phyloP scores from a whole-genome alignment of 2,329 filamentous ascomycete species.

The Colletotrichum filicis region DNA sequence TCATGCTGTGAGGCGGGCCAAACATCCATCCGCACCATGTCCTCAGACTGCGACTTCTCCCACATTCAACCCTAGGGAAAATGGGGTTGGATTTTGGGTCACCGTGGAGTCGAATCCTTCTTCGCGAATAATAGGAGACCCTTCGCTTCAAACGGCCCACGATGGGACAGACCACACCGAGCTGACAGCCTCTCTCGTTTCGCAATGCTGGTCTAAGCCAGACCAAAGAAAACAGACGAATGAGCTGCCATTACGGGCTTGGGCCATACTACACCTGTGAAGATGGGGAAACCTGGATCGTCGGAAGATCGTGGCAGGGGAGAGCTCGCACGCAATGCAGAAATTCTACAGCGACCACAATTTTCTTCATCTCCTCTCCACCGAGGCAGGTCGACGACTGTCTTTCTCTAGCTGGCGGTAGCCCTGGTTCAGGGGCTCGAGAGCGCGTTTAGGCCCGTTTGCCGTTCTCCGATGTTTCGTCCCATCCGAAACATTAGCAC shows the following conservation, averaged over 20 bases:
- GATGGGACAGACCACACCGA: constrained; percentile 6
- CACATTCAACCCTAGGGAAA: background rate
- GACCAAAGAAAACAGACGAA: constrained; percentile 18
- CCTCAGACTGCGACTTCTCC: background rate
- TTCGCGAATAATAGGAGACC: constrained; percentile 17
- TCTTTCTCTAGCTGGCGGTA: background rate
- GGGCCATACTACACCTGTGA: constrained; percentile 18
- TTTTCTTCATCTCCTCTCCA: background rate
- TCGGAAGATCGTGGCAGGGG: constrained; percentile 25
- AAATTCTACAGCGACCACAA: background rate
- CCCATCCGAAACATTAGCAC: constrained; percentile 38
- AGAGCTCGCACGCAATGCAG: background rate
- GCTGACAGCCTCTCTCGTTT: constrained; percentile 16
- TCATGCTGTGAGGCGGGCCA: constrained; percentile 12
- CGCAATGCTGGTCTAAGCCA: constrained; percentile 14
- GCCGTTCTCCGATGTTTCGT: constrained; percentile 26
- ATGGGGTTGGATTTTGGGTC: background rate
- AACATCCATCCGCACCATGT: constrained; percentile 15
- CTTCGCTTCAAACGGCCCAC: constrained; percentile 16
- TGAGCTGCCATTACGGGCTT: background rate
- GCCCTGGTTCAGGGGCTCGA: constrained; percentile 1
- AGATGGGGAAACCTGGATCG: constrained; percentile 35
- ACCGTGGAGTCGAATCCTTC: background rate
- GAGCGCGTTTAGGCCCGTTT: constrained; percentile 13
- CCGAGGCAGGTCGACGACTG: background rate